Evolutionary conservation across 2,329 filamentous ascomycete species (phyloP), one percentile per base, ranked within the genome.

Genomic region (Kalaharituber pfeilii): DNA sequence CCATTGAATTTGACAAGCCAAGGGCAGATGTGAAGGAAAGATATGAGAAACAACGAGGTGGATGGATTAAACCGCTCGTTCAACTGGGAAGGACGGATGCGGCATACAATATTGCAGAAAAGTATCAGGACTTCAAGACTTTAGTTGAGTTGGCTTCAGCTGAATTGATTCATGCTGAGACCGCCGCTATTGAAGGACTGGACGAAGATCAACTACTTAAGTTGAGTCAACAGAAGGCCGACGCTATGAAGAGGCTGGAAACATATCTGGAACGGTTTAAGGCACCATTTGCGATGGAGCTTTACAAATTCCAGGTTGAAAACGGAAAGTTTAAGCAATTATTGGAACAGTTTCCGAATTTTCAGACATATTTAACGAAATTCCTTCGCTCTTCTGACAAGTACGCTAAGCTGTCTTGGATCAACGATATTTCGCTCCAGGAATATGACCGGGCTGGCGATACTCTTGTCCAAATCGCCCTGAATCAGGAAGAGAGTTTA

Each of bases 351-450:
- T 84, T 84, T 56, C 73, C 81, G 25, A 70, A 79, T 54, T 83
- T 88, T 63, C 70, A 77, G 51, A 70, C 71, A n/a, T 82, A 80
- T 63, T 76, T 94, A 53, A 94, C 86, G 0, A 74, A 75, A 51
- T 98, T 87, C 63, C 73, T 98, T 49, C 79, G 84, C 42, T 80
- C 78, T 53, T 78, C 80, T 59, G 76, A 80, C 0, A 75, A 80
- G 58, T 79, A 86, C 58, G 81, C 82, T 26, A 86, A 86, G 63
- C 74, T 98, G 45, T 81, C 82, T 50, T 98, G 91, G 91, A 94
- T 98, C 70, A 93, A 98, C 66, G 88, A 96, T 65, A 76, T 96
- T 6, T 74, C 80, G 57, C 84, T 91, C 65, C 75, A 80, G 56
- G 80, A 94, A 62, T 86, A 86, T 59, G 72, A 77, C 11, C 76